Conservation (phyloP, 148 eudicot species). For the Chenopodium suecicum region DNA sequence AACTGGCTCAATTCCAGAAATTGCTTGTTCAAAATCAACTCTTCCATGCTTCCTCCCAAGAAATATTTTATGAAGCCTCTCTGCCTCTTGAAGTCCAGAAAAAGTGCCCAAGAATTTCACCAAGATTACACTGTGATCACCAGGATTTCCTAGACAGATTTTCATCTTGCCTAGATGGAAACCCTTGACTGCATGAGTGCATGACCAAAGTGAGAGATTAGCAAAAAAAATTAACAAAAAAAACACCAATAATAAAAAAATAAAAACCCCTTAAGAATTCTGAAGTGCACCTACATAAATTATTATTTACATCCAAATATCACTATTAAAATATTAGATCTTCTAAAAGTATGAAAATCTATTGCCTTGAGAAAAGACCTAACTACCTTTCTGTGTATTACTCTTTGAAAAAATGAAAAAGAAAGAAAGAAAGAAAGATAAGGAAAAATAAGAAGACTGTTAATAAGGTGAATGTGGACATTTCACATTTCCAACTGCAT, state of each 20-base stretch:
- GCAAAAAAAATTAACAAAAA: too few species aligned
- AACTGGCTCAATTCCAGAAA: conserved; percentile 30
- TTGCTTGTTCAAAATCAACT: conserved; percentile 30
- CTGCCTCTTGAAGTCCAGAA: conserved; percentile 50
- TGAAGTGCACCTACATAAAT: not conserved
- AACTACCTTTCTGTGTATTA: not conserved
- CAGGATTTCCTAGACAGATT: conserved; percentile 39
- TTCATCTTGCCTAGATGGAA: conserved; percentile 43
- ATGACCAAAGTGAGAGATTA: not conserved
- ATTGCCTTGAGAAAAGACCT: not conserved
- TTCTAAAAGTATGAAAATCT: not conserved
- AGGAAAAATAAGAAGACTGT: not conserved
- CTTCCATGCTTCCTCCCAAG: conserved; percentile 42
- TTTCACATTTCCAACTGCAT: too few species aligned
- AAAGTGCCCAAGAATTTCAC: conserved; percentile 57
- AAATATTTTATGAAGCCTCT: conserved; percentile 48
- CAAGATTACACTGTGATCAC: conserved; percentile 39
- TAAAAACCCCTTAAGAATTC: not conserved
- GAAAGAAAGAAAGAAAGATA: too few species aligned
- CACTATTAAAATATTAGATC: not conserved
- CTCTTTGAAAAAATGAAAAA: too few species aligned
- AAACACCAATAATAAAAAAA: not conserved
- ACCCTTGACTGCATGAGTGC: conserved; percentile 43
- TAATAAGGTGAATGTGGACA: not conserved
- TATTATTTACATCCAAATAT: not conserved